Evolutionary conservation across 805 yeast genomes (phyloP).

Genomic region (Middelhovenomyces tepae): DNA sequence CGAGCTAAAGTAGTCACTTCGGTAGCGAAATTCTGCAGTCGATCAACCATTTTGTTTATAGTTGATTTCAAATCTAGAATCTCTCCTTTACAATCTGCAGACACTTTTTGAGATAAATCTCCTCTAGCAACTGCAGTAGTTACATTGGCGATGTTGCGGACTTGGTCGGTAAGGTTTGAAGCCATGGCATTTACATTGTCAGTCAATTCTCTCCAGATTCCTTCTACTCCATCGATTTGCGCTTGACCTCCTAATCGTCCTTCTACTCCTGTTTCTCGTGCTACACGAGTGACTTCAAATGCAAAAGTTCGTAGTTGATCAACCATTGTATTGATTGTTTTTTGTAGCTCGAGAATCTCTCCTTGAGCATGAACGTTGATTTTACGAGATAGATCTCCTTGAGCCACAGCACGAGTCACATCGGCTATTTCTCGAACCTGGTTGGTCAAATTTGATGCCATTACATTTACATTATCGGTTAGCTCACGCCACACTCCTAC

Average conservation of each 20-base stretch:
- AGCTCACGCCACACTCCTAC: slow-evolving; percentile 84
- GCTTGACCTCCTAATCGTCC: slow-evolving; percentile 89
- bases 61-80: slow-evolving; percentile 74
- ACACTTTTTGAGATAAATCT: slow-evolving; percentile 69
- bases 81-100: slow-evolving; percentile 80
- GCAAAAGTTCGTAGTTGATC: slow-evolving; percentile 78
- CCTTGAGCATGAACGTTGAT: slow-evolving; percentile 90
- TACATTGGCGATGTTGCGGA: slow-evolving; percentile 77
- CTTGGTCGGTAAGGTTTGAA: slow-evolving; percentile 75
- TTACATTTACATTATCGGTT: slow-evolving; percentile 79
- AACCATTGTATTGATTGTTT: slow-evolving; percentile 83
- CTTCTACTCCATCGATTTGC: slow-evolving; percentile 65
- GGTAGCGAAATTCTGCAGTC: slow-evolving; percentile 68
- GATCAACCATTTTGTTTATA: slow-evolving; percentile 83
- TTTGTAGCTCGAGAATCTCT: slow-evolving; percentile 74
- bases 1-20: slow-evolving; percentile 82
- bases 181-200: slow-evolving; percentile 89
- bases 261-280: slow-evolving; percentile 83
- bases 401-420: slow-evolving; percentile 81
- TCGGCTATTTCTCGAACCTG: slow-evolving; percentile 88
- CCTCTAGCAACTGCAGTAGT: slow-evolving; percentile 85
- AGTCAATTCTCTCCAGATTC: slow-evolving; percentile 80
- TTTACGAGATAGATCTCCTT: slow-evolving; percentile 74
- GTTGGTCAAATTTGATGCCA: slow-evolving; percentile 81
- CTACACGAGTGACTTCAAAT: slow-evolving; percentile 78